Base-by-base conservation (phyloP, 495 filamentous ascomycete genomes). In the Acidomyces sp. region DNA sequence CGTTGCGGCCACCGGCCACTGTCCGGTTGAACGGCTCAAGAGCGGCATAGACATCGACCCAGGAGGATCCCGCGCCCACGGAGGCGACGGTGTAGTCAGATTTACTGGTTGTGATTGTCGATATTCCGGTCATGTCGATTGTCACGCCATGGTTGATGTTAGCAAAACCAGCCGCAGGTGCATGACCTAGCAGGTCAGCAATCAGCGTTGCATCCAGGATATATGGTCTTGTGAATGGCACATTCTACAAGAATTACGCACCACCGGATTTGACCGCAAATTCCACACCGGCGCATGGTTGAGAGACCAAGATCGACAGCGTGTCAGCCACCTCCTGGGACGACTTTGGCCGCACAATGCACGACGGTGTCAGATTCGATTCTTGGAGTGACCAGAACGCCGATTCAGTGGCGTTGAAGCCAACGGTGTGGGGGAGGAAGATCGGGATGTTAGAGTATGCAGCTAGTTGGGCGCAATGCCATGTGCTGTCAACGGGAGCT, bases 131-230 rank as follows among this genome's bases (percentile, higher is more conserved):
- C 15, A 72, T 59, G 34, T 73, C 71, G 51, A 75, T 65, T 3
- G 70, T 62, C 4, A 72, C 56, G 2, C 71, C 72, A 25, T 55
- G 56, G 13, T 63, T 48, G 38, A 73, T 67, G 49, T 69, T 74
- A 12, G 68, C 57, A 18, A 63, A 69, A 22, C 69, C 68, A 13
- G 59, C 62, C 39, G 62, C 66, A 6, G 62, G 57, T 15, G 61
- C 59, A 54, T 77, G 72, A 16, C 62, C 61, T 17, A 18, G 21
- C 2, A n/a, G n/a, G n/a, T n/a, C n/a, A n/a, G n/a, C n/a, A n/a
- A n/a, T n/a, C n/a, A n/a, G n/a, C n/a, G n/a, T n/a, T n/a, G n/a
- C n/a, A n/a, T n/a, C n/a, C n/a, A n/a, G n/a, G n/a, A n/a, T n/a
- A n/a, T n/a, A n/a, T n/a, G n/a, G n/a, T n/a, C n/a, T n/a, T n/a